Evolutionary conservation across 1,284 basidiomycete genomes (phyloP).

Genomic region (Trametes versicolor): DNA sequence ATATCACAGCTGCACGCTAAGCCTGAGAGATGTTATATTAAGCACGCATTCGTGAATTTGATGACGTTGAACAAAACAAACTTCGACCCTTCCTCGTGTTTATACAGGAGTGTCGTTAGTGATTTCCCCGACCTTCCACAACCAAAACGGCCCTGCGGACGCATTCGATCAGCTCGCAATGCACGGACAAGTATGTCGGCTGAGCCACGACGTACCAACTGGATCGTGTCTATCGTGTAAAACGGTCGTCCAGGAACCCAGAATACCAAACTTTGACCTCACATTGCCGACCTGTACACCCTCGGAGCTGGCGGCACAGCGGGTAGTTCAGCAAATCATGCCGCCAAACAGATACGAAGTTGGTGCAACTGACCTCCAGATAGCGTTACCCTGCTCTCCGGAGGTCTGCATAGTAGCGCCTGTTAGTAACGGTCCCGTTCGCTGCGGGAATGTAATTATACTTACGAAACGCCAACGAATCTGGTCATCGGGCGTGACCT

Average conservation of each 20-base stretch:
- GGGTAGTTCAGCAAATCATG: neutral
- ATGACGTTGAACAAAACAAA: too few species aligned
- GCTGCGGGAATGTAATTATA: too few species aligned
- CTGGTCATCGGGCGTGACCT: slow-evolving; percentile 63
- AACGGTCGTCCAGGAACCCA: slow-evolving; percentile 76
- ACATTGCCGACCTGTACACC: slow-evolving; percentile 71
- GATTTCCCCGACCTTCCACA: slow-evolving; percentile 40
- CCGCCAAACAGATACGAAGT: neutral
- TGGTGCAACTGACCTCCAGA: slow-evolving; percentile 64
- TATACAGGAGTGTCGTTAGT: slow-evolving; percentile 2
- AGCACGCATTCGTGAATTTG: too few species aligned
- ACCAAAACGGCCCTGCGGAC: slow-evolving; percentile 46
- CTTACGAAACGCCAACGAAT: slow-evolving; percentile 74
- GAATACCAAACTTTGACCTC: slow-evolving; percentile 65
- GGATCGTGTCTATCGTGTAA: slow-evolving; percentile 62
- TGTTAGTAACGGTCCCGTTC: neutral
- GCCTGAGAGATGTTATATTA: too few species aligned
- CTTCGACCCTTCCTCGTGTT: neutral
- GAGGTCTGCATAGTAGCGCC: slow-evolving; percentile 51
- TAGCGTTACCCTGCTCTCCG: slow-evolving; percentile 63
- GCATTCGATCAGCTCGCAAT: neutral
- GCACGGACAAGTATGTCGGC: neutral
- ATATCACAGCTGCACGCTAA: too few species aligned
- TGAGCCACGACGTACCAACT: slow-evolving; percentile 43
- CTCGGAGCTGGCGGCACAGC: slow-evolving; percentile 56